phyloP scores from a whole-genome alignment of 345 rosid genomes.

The Punica granatum region DNA sequence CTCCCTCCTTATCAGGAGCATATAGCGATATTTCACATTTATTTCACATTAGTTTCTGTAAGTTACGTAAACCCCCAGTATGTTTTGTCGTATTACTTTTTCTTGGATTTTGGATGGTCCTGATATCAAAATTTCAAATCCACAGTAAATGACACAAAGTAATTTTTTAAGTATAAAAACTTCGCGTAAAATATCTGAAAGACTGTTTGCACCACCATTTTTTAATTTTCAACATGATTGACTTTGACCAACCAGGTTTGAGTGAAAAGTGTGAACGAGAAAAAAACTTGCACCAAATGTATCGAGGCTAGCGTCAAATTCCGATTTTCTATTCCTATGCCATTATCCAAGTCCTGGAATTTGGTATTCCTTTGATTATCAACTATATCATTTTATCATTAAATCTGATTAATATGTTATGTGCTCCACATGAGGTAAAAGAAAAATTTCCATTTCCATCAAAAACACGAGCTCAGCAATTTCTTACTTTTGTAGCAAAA shows the following conservation, averaged over 20 bases:
- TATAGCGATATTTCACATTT: too few relatives aligned
- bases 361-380: background rate
- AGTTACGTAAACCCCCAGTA: too few relatives aligned
- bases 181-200: too few relatives aligned
- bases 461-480: background rate
- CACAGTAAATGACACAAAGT: too few relatives aligned
- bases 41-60: too few relatives aligned
- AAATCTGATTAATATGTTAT: background rate
- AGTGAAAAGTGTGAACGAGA: background rate
- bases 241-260: background rate
- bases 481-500: slow-evolving; percentile 61
- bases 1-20: too few relatives aligned
- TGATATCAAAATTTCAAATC: too few relatives aligned
- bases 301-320: background rate
- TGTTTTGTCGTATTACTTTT: too few relatives aligned
- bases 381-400: background rate
- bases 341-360: too few relatives aligned
- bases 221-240: background rate
- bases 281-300: background rate
- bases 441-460: background rate
- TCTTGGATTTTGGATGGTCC: too few relatives aligned
- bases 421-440: background rate
- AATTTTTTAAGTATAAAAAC: too few relatives aligned
- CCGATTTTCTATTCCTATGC: too few relatives aligned
- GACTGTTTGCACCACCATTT: background rate